Evolutionary conservation across 73 alveolate genomes (phyloP), one percentile per base, ranked within the genome.

Genomic region (Paramecium octaurelia): DNA sequence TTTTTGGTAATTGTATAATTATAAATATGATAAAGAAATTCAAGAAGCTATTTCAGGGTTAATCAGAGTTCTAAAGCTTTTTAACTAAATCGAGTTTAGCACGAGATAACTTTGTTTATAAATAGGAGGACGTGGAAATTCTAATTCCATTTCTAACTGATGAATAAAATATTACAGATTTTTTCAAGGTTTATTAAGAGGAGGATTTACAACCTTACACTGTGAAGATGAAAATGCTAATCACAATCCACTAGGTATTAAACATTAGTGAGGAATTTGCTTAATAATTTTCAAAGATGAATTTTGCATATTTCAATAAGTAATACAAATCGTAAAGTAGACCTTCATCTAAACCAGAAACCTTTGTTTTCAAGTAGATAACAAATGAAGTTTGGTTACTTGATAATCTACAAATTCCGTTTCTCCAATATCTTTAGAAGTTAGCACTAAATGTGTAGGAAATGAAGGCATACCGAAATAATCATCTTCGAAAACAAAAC

Each of bases 1-100:
- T 54, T 54, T 54, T 54, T 54, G 69, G 31, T 3, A 54, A 54
- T 64, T 64, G 84, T 31, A 64, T 64, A 73, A 35, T 73, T n/a
- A 29, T 12, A 12, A 16, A 14, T 24, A 80, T 80, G 91, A 80
- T 80, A 44, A 80, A 42, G 57, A 80, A 48, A 46, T 48, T 80
- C 75, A 80, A 80, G 75, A 80, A 80, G 38, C 58, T 80, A 9
- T 80, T 80, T 48, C 8, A 59, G 29, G 24, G 48, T 44, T 8
- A 80, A 18, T 24, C 91, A n/a, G 91, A 80, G 91, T 80, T 80
- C 57, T 35, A 80, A 58, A 46, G 34, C 70, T 80, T 44, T 42
- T 24, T 80, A 20, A 7, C 24, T 12, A 80, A 80, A 42, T 80
- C 76, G 0, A 80, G 91, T 64, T 46, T 80, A 18, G 16, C 50